Evolutionary conservation across 2,329 filamentous ascomycete genomes (phyloP), one percentile per base, ranked within the genome.

Genomic region (Lomentospora prolificans): DNA sequence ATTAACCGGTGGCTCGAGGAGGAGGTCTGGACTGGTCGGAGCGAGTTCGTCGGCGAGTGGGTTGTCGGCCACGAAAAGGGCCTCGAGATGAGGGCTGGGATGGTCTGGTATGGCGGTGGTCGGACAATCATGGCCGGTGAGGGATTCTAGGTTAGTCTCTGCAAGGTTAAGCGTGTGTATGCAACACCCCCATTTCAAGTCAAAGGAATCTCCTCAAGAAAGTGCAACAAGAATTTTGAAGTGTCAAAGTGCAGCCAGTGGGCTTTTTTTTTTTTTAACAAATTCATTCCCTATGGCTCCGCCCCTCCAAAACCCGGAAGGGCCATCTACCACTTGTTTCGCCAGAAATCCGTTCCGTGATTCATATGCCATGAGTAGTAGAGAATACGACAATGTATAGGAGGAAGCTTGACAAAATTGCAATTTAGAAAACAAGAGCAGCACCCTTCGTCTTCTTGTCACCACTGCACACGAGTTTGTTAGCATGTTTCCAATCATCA

Each of bases 401-500:
- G 17, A 33, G 9, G 31, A 41, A 55, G 27, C 50, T 36, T 51
- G 31, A 53, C 46, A 51, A 65, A 66, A 69, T n/a, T 70, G 73
- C 77, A 82, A 79, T 86, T n/a, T 96, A 99, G 85, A 99, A 99
- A 71, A 99, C 94, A 72, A 99, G 86, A 78, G 94, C 94, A 70
- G 94, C 94, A 87, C 94, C 94, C 90, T 99, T 99, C 70, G 94
- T 99, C 90, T 99, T 99, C 91, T 99, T 99, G 87, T 99, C 94
- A 85, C 94, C 94, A 86, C 94, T 95, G 67, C 69, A 65, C 61
- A 60, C 5, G 36, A 41, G 2, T 58, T 57, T 52, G 69, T 81
- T 72, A 81, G 75, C 62, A 69, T 64, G 14, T 31, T 28, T 14
- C 10, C 28, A 9, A 3, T 6, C 50, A 14, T 28, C 36, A 24